Evolutionary conservation across 2,329 filamentous ascomycete species (phyloP).

Genomic region (Trichoderma sp.): DNA sequence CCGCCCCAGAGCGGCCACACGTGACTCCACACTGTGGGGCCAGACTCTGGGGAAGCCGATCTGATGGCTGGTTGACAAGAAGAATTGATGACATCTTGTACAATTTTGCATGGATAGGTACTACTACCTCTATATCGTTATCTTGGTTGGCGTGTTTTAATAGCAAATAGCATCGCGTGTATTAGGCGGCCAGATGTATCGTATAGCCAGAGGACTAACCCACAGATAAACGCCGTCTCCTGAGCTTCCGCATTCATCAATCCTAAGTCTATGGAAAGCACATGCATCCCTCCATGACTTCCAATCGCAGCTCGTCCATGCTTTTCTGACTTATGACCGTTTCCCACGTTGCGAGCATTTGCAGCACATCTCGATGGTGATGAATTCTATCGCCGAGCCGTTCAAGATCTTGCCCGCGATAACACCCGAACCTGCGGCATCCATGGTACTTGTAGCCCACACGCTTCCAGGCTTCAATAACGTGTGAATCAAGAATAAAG

Average conservation of each 20-base stretch:
- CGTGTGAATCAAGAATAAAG: background rate
- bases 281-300: background rate
- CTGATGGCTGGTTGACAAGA: background rate
- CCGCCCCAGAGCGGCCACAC: slow-evolving; percentile 8
- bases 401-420: background rate
- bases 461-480: background rate
- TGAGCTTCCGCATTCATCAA: background rate
- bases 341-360: background rate
- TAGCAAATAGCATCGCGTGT: too few relatives aligned
- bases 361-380: background rate
- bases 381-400: background rate
- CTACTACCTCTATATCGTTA: too few relatives aligned
- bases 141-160: too few relatives aligned
- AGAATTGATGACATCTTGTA: background rate
- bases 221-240: background rate
- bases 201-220: background rate
- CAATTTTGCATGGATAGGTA: background rate
- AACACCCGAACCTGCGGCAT: background rate
- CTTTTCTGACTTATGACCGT: background rate
- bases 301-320: background rate
- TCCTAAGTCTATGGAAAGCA: background rate
- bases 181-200: too few relatives aligned
- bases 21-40: slow-evolving; percentile 11
- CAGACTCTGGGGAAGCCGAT: slow-evolving; percentile 2
- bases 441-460: background rate